These are phyloP conservation scores for Ceratocystis eucalypticola DNA, from an alignment of 2,329 filamentous ascomycete species.

Conservation along the genomic window DNA sequence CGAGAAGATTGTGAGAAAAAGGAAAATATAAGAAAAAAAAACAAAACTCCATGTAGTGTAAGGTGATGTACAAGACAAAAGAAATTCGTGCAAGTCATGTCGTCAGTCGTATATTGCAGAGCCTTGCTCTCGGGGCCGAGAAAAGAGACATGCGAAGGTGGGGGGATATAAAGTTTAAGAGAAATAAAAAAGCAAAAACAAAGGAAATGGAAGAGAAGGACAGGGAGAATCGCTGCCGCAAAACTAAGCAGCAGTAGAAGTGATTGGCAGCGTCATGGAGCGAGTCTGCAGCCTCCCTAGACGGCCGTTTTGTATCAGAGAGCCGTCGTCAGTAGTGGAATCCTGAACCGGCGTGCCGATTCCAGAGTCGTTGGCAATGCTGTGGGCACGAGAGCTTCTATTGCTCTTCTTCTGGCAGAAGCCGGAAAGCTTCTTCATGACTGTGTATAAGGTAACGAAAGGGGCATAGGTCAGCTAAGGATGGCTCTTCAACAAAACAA, in stretches of 20 bases:
- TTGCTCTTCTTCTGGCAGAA: slow-evolving; percentile 13
- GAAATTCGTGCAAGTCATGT: slow-evolving; percentile 18
- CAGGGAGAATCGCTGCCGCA: not conserved
- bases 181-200: slow-evolving; percentile 1
- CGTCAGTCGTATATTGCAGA: slow-evolving; percentile 16
- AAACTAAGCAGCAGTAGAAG: not conserved
- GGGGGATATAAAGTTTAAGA: slow-evolving; percentile 1
- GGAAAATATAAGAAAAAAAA: not conserved
- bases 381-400: slow-evolving; percentile 5
- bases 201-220: not conserved
- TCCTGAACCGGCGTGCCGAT: slow-evolving; percentile 17
- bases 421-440: slow-evolving; percentile 19
- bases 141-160: not conserved
- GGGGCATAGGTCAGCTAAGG: slow-evolving; percentile 1
- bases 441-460: slow-evolving; percentile 4
- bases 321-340: slow-evolving; percentile 7
- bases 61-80: slow-evolving; percentile 14
- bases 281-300: slow-evolving; percentile 11
- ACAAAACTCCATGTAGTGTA: slow-evolving; percentile 13
- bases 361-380: slow-evolving; percentile 18
- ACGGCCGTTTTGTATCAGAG: slow-evolving; percentile 9
- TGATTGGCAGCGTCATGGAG: slow-evolving; percentile 7
- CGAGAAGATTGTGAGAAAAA: not conserved
- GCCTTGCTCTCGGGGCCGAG: not conserved
- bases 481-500: slow-evolving; percentile 3